These are phyloP conservation scores for Umbilicus rupestris DNA, from an alignment of 164 flowering plant species.

Conservation along the genomic window DNA sequence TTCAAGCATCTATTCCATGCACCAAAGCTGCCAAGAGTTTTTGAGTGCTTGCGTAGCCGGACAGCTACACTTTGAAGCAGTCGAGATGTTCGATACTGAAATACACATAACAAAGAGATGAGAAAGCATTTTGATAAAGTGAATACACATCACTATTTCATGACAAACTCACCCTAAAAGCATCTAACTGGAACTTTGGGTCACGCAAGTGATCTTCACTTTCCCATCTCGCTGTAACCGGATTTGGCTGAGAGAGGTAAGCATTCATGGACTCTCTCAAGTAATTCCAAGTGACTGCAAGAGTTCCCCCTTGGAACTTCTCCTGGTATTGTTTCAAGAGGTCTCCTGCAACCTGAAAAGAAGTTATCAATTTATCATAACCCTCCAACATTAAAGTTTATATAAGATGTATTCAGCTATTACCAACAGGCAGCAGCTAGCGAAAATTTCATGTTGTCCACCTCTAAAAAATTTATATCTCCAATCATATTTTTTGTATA, in stretches of 20 bases:
- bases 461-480: no score
- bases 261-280: slow-evolving; percentile 83
- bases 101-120: not conserved
- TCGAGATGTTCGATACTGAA: slow-evolving; percentile 89
- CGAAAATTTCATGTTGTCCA: not conserved
- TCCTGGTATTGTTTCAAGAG: slow-evolving; percentile 83
- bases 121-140: not conserved
- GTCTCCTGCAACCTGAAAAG: slow-evolving; percentile 68
- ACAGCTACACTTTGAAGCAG: slow-evolving; percentile 81
- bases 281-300: slow-evolving; percentile 89
- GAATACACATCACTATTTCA: not conserved
- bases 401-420: not conserved
- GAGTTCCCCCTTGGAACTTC: slow-evolving; percentile 84
- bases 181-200: slow-evolving; percentile 88
- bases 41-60: slow-evolving; percentile 72
- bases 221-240: slow-evolving; percentile 92
- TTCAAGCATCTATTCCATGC: slow-evolving; percentile 99
- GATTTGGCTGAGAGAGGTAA: slow-evolving; percentile 89
- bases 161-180: slow-evolving; percentile 63
- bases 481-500: no score
- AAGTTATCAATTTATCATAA: slow-evolving; percentile 3
- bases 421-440: not conserved
- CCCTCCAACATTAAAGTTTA: not conserved
- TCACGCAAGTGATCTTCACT: slow-evolving; percentile 81
- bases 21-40: slow-evolving; percentile 80